Evolutionary conservation across 108 stramenopile species (phyloP).

Genomic region (Epithemia pelagica): DNA sequence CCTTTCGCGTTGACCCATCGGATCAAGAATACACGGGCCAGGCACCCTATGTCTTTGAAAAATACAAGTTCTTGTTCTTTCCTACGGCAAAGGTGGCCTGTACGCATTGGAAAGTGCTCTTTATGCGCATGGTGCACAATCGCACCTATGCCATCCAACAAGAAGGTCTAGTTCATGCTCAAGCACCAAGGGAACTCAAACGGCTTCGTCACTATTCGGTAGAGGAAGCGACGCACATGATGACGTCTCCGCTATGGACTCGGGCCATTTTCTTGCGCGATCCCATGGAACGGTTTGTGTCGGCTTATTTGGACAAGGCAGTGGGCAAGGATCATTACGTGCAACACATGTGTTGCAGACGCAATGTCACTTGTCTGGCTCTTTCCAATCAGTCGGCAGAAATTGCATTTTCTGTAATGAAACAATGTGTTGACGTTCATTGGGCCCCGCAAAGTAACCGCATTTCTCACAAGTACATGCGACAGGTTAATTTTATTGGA

Average conservation of each 20-base stretch:
- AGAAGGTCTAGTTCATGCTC: slow-evolving; percentile 27
- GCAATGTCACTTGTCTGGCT: slow-evolving; percentile 3
- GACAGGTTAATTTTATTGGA: slow-evolving; percentile 35
- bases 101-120: slow-evolving; percentile 41
- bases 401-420: slow-evolving; percentile 13
- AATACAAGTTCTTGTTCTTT: slow-evolving; percentile 58
- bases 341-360: slow-evolving; percentile 17
- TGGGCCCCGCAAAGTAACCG: slow-evolving; percentile 34
- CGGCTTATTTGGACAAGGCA: slow-evolving; percentile 53
- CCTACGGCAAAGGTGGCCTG: slow-evolving; percentile 53
- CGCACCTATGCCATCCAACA: slow-evolving; percentile 24
- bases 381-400: neutral
- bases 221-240: slow-evolving; percentile 38
- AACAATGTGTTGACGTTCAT: slow-evolving; percentile 20
- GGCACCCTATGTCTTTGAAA: slow-evolving; percentile 46
- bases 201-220: slow-evolving; percentile 39
- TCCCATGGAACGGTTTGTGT: slow-evolving; percentile 51
- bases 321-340: slow-evolving; percentile 20
- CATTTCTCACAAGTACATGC: slow-evolving; percentile 34
- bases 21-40: neutral
- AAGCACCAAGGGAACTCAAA: slow-evolving; percentile 40
- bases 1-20: too few species aligned
- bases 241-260: slow-evolving; percentile 49
- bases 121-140: slow-evolving; percentile 40
- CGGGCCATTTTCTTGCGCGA: slow-evolving; percentile 69